Conservation (phyloP, 805 yeast genomes). For the Torulaspora quercuum region DNA sequence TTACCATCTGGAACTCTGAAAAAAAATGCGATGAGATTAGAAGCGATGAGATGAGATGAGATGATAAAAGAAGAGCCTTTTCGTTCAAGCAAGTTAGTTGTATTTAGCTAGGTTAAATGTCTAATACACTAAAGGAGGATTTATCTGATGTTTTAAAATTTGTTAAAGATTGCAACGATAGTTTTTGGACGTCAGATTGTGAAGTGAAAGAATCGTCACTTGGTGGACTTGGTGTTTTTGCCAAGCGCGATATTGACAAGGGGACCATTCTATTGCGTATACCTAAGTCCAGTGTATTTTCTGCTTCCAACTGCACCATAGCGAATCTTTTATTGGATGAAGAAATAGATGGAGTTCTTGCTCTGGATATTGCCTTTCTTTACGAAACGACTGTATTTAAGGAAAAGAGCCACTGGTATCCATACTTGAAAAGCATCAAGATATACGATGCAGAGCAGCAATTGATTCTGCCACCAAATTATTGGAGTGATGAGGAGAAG, state of each 20-base stretch:
- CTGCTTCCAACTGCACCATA: constrained; percentile 57
- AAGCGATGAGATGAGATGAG: constrained; percentile 15
- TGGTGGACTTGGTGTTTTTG: constrained; percentile 78
- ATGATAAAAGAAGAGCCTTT: constrained; percentile 2
- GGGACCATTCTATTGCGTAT: constrained; percentile 50
- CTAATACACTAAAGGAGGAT: constrained; percentile 30
- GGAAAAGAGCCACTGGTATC: constrained; percentile 75
- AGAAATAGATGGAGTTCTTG: constrained; percentile 59
- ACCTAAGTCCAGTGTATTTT: constrained; percentile 57
- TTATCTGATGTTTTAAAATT: constrained; percentile 43
- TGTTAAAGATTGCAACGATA: constrained; percentile 52
- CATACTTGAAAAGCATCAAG: constrained; percentile 56
- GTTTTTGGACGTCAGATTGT: constrained; percentile 49
- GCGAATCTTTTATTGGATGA: constrained; percentile 65
- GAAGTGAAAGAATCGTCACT: constrained; percentile 44
- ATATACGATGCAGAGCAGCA: constrained; percentile 32
- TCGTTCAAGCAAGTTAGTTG: too few relatives aligned
- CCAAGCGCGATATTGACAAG: constrained; percentile 40
- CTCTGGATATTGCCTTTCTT: constrained; percentile 62
- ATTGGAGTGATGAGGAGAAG: constrained; percentile 57
- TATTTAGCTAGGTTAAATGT: constrained; percentile 25
- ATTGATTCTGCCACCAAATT: constrained; percentile 53
- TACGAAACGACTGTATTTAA: constrained; percentile 59
- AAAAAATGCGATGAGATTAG: constrained; percentile 7
- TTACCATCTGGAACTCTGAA: not conserved